Percentiles rank a stretch among this genome's conserved stretches.
Evolutionary conservation across 768 basidiomycete species (phyloP).

Genomic region (Pulveroboletus sp.): DNA sequence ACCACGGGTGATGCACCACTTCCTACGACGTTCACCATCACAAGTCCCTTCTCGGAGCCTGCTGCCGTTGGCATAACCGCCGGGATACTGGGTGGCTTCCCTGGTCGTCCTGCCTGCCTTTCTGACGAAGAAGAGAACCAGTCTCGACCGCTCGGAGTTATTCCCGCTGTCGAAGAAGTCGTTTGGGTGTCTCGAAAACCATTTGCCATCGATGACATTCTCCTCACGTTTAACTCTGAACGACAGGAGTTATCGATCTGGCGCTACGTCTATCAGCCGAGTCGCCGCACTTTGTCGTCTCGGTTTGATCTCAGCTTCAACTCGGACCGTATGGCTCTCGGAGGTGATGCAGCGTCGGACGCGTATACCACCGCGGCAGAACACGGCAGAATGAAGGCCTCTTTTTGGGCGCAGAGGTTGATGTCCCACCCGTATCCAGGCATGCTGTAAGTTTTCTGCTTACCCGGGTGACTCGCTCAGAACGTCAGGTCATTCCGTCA

Average conservation of each 20-base stretch:
- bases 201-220: constrained; percentile 41
- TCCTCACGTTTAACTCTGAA: constrained; percentile 57
- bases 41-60: constrained; percentile 72
- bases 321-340: constrained; percentile 65
- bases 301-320: constrained; percentile 56
- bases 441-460: constrained; percentile 43
- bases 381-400: constrained; percentile 62
- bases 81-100: constrained; percentile 48
- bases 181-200: constrained; percentile 52
- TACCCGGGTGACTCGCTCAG: not conserved
- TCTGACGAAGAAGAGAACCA: constrained; percentile 53
- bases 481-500: constrained; percentile 7
- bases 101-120: constrained; percentile 33
- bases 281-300: constrained; percentile 39
- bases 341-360: constrained; percentile 45
- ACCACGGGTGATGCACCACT: constrained; percentile 61
- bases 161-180: constrained; percentile 62
- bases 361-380: constrained; percentile 39
- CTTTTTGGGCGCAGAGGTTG: constrained; percentile 69
- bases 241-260: constrained; percentile 57
- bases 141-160: constrained; percentile 45
- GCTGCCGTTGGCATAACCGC: constrained; percentile 63
- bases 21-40: constrained; percentile 79
- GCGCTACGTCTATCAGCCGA: constrained; percentile 61
- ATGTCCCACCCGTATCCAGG: constrained; percentile 43